A percentile compares a stretch with the other conserved stretches of the same genome.
These are phyloP conservation scores for Capronia epimyces DNA, from an alignment of 2,329 filamentous ascomycete species.

Conservation along the genomic window DNA sequence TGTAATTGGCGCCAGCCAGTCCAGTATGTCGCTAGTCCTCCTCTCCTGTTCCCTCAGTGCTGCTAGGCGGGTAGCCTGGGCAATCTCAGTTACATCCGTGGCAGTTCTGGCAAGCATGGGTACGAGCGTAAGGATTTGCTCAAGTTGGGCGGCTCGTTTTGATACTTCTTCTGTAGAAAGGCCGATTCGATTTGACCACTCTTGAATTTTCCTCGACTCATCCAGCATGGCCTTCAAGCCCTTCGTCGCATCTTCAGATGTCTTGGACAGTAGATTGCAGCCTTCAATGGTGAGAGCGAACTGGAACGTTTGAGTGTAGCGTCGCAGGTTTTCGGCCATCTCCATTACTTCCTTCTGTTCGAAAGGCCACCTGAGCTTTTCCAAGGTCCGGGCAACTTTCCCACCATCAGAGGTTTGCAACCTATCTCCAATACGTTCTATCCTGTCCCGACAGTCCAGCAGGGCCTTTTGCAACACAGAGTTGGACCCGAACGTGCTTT, in stretches of 20 bases:
- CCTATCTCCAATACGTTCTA: conserved; percentile 26
- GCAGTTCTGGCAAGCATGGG: conserved; percentile 21
- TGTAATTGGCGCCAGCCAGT: conserved; percentile 25
- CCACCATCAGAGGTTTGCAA: conserved; percentile 18
- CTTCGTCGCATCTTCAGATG: conserved; percentile 20
- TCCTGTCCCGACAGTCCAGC: conserved; percentile 20
- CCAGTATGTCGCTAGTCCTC: conserved; percentile 25
- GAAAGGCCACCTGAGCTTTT: conserved; percentile 28
- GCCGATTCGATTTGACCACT: conserved; percentile 17
- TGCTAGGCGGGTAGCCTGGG: conserved; percentile 19
- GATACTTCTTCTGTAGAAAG: conserved; percentile 15
- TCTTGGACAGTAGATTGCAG: conserved; percentile 22
- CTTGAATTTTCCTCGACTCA: conserved; percentile 19
- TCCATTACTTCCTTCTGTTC: conserved; percentile 25
- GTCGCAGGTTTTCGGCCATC: conserved; percentile 23
- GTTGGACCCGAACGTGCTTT: conserved; percentile 17
- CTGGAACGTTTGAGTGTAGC: conserved; percentile 24
- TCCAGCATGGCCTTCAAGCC: conserved; percentile 21
- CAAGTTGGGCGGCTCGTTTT: conserved; percentile 14
- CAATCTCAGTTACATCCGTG: conserved; percentile 22
- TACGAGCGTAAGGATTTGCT: conserved; percentile 22
- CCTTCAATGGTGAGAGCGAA: conserved; percentile 26
- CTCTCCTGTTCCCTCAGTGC: conserved; percentile 26
- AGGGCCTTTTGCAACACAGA: conserved; percentile 26
- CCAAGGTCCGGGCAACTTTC: conserved; percentile 19